Conservation (phyloP, 2,329 filamentous ascomycete genomes). For the Curvularia sp. region DNA sequence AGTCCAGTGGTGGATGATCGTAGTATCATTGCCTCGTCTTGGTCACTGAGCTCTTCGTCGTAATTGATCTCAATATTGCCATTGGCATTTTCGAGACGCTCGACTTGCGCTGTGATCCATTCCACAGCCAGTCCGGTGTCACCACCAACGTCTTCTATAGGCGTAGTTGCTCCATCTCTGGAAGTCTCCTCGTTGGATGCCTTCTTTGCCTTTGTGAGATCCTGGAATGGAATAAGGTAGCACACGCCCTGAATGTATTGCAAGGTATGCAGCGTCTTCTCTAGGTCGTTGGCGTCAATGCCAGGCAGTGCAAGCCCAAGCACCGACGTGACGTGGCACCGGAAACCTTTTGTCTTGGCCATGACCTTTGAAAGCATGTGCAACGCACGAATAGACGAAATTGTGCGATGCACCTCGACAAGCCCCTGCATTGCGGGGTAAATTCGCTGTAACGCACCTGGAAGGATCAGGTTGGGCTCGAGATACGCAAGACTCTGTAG, state of each 20-base stretch:
- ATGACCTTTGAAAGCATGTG: conserved; percentile 93
- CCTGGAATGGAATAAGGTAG: conserved; percentile 92
- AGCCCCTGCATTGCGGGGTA: conserved; percentile 96
- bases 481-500: conserved; percentile 89
- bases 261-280: conserved; percentile 93
- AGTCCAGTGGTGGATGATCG: conserved; percentile 94
- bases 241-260: conserved; percentile 95
- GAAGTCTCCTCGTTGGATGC: conserved; percentile 18
- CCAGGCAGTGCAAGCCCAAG: conserved; percentile 92
- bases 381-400: conserved; percentile 87
- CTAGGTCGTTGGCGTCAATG: conserved; percentile 96
- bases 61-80: conserved; percentile 88
- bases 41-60: conserved; percentile 77
- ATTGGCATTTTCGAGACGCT: conserved; percentile 88
- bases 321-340: conserved; percentile 93
- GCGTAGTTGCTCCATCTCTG: conserved; percentile 41
- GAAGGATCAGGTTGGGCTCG: conserved; percentile 89
- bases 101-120: conserved; percentile 95
- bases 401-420: conserved; percentile 95
- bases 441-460: conserved; percentile 91
- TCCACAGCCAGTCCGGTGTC: conserved; percentile 74
- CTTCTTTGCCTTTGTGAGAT: conserved; percentile 69
- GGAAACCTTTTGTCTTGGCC: conserved; percentile 91
- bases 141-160: conserved; percentile 45
- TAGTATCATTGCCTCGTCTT: conserved; percentile 85